Evolutionary conservation across 1,284 basidiomycete species (phyloP), one percentile per base, ranked within the genome.

Genomic region (Microbotryum saponariae): DNA sequence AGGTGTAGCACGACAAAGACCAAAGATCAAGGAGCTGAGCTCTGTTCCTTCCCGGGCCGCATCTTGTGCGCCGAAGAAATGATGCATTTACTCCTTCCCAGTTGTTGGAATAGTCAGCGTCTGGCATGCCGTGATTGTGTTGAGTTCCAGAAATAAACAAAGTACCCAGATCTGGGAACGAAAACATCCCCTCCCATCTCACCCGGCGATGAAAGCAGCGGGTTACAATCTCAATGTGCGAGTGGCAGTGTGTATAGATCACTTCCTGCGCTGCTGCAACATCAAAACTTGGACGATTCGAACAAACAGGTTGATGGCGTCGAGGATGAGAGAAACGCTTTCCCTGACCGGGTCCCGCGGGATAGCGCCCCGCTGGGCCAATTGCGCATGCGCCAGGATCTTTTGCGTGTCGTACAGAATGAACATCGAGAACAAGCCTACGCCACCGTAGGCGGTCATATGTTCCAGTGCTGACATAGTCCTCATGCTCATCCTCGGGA

Each of bases 381-480:
- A 73, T 46, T 87, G 82, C 27, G 85, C 90, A 69, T 91, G 84
- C 46, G 83, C 80, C 59, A 93, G 74, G 57, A 93, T 88, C 75
- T 73, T 74, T 86, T 71, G 69, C 6, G 69, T 70, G 87, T 93
- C 90, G 72, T 85, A 93, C 37, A 93, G 83, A 20, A 91, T 86
- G 70, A 92, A 89, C 42, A 86, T 89, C 59, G 86, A 79, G 73
- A 94, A 93, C 4, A 94, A 86, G 29, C 88, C 91, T 45, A 93
- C 80, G n/a, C 69, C 70, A 23, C 71, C 67, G 69, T 77, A 73
- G 1, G 93, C 81, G 29, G 85, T 87, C 60, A 94, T 82, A 2
- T 85, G 78, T 77, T 94, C 91, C 5, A 86, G 80, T 51, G 88
- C 77, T 6, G 87, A 86, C 29, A 93, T 80, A 25, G 84, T 82